Conservation (phyloP, 495 filamentous ascomycete species). For the Daldinia loculata region DNA sequence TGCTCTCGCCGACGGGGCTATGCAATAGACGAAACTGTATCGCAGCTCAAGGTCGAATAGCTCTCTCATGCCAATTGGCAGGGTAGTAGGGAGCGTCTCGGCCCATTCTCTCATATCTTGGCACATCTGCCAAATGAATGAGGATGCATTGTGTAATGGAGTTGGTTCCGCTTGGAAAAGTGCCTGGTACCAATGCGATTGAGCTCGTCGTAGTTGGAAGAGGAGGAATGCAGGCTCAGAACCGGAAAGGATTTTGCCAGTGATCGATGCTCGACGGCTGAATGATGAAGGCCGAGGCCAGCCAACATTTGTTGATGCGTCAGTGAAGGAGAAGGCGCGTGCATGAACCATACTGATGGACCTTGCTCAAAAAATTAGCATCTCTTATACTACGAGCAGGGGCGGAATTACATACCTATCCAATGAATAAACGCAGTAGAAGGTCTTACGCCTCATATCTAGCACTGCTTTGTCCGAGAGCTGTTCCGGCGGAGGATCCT, state of each 20-base stretch:
- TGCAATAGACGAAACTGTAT: slow-evolving; percentile 84
- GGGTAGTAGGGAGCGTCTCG: slow-evolving; percentile 64
- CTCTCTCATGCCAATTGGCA: slow-evolving; percentile 66
- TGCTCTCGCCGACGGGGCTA: slow-evolving; percentile 76
- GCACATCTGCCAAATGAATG: slow-evolving; percentile 70
- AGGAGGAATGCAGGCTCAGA: slow-evolving; percentile 67
- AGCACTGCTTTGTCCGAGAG: slow-evolving; percentile 68
- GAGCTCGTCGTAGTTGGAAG: slow-evolving; percentile 76
- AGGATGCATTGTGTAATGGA: slow-evolving; percentile 65
- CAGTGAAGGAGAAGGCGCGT: slow-evolving; percentile 88
- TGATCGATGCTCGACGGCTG: slow-evolving; percentile 47
- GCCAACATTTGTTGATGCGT: slow-evolving; percentile 80
- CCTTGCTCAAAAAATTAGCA: slow-evolving; percentile 54
- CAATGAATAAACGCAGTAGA: slow-evolving; percentile 84
- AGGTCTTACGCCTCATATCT: slow-evolving; percentile 79
- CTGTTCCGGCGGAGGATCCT: slow-evolving; percentile 78
- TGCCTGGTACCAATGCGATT: slow-evolving; percentile 84
- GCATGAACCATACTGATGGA: slow-evolving; percentile 81
- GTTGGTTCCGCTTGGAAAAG: slow-evolving; percentile 75
- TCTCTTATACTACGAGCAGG: neutral
- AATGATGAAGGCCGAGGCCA: slow-evolving; percentile 54
- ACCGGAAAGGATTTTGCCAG: slow-evolving; percentile 55
- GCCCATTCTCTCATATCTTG: slow-evolving; percentile 73
- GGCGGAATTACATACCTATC: slow-evolving; percentile 69
- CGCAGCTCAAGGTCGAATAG: slow-evolving; percentile 82